Base-by-base conservation (phyloP, 179 eudicot species). In the Gypsophila paniculata region DNA sequence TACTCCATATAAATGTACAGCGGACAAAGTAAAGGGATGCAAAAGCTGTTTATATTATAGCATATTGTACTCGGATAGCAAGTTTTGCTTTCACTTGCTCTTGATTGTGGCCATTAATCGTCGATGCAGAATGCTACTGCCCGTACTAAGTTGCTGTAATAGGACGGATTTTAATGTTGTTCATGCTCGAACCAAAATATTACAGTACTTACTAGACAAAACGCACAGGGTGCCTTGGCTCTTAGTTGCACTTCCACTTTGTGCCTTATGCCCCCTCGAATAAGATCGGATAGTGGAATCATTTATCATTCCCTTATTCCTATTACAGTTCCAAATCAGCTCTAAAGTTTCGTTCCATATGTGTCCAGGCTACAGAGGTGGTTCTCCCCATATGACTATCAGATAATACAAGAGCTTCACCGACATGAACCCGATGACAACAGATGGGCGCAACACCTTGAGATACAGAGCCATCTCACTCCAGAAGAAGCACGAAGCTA, bases 301-400 rank as follows among this genome's bases (percentile, higher is more conserved):
- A 44, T 53, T 53, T 18, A 17, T 17, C 22, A n/a, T 8, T 17
- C 8, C 25, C 23, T 54, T n/a, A 6, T 58, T 46, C 9, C 0
- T 46, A 11, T 10, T 4, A 5, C 11, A 5, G 11, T 46, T 46
- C 52, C 9, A 29, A n/a, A 2, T 68, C 26, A 8, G 3, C 44
- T 68, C 21, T 6, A 26, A 18, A 51, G 22, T 39, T 52, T 29
- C 6, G 22, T 25, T 4, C 11, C 23, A 53, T 58, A 58, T 8
- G 17, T 58, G 39, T 80, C 77, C 88, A 93, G 99, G 87, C 74
- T 82, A 64, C 97, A 91, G 72, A 87, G 99, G 76, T 94, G 99
- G 99, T 94, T 91, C 77, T 84, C 74, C 84, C 99, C 97, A 6
- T 88, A 88, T 29, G 90, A 91, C 77, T 91, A 82, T 72, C 99